phyloP scores from a whole-genome alignment of 257 asterid species.

The Misopates orontium region DNA sequence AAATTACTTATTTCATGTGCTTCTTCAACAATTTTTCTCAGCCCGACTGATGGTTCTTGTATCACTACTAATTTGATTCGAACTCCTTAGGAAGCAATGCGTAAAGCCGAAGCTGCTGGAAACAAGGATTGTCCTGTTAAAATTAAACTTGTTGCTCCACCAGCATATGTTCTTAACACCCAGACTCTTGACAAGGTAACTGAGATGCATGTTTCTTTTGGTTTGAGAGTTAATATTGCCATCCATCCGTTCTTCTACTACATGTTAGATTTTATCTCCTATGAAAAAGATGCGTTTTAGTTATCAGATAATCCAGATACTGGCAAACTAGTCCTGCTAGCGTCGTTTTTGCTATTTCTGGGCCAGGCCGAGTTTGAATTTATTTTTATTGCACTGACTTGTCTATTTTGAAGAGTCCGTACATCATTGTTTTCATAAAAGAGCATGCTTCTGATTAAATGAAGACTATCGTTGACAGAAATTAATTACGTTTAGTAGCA shows the following conservation, averaged over 20 bases:
- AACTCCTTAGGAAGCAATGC: slow-evolving; percentile 82
- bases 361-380: too few relatives aligned
- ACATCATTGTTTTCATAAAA: too few relatives aligned
- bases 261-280: neutral
- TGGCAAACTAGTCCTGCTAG: neutral
- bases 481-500: neutral
- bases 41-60: slow-evolving; percentile 3
- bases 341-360: neutral
- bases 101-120: slow-evolving; percentile 99
- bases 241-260: too few relatives aligned
- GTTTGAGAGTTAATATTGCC: slow-evolving; percentile 5
- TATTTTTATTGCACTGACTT: too few relatives aligned
- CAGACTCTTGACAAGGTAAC: slow-evolving; percentile 92
- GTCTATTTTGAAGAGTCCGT: too few relatives aligned
- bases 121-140: slow-evolving; percentile 91
- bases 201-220: neutral
- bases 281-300: neutral
- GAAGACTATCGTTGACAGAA: neutral
- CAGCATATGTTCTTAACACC: slow-evolving; percentile 80
- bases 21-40: neutral
- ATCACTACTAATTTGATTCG: slow-evolving; percentile 23
- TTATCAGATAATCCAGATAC: slow-evolving; percentile 4
- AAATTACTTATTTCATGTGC: slow-evolving; percentile 17
- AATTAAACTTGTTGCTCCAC: slow-evolving; percentile 94
- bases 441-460: neutral